These are phyloP conservation scores for Globisporangium irregulare DNA, from an alignment of 352 stramenopile genomes.

Conservation along the genomic window DNA sequence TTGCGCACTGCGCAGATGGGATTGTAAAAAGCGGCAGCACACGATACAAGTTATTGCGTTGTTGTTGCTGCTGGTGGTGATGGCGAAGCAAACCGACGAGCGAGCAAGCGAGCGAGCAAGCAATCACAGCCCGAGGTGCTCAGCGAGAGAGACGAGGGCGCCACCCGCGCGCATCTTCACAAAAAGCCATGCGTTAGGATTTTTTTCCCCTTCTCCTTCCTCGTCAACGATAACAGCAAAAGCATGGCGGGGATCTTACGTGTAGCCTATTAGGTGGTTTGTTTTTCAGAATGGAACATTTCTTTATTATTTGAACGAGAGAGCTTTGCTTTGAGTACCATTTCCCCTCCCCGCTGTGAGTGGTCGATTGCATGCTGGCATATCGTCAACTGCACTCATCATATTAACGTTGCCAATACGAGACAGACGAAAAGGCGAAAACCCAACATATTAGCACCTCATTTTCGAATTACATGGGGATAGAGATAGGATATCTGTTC, in stretches of 20 bases:
- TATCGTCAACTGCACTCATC: no score
- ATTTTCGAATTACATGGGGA: not conserved
- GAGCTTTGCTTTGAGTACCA: no score
- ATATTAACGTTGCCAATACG: no score
- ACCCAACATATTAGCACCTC: no score
- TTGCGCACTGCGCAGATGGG: slow-evolving; percentile 73
- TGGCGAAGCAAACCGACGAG: not conserved
- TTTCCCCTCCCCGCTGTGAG: no score
- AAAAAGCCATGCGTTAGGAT: not conserved
- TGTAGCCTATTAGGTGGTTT: no score
- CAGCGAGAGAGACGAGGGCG: not conserved
- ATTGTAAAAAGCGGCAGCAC: slow-evolving; percentile 32
- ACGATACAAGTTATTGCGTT: not conserved
- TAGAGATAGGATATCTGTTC: not conserved
- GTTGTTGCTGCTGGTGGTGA: not conserved
- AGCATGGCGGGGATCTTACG: no score
- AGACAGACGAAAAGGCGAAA: no score
- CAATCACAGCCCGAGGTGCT: not conserved
- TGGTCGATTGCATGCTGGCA: no score
- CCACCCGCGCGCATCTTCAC: not conserved
- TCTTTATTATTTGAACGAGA: no score
- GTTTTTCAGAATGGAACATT: no score
- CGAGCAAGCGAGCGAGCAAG: not conserved
- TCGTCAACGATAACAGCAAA: no score
- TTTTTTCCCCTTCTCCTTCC: not conserved